Evolutionary conservation across 2,329 filamentous ascomycete genomes (phyloP).

Genomic region (Allantophomopsis lycopodina): DNA sequence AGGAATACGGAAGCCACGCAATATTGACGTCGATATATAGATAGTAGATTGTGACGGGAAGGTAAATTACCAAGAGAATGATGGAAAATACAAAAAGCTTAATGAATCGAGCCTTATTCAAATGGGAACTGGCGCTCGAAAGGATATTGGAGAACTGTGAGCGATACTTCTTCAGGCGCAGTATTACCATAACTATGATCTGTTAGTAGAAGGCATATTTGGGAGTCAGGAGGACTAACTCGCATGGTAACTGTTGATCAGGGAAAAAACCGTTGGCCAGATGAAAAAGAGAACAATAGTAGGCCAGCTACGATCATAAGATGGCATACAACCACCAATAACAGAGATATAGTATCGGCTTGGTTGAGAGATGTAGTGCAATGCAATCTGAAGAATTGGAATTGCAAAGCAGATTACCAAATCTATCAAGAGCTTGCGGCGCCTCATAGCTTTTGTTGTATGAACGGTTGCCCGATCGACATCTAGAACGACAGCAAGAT

Average conservation of each 20-base stretch:
- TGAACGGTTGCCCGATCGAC: conserved; percentile 37
- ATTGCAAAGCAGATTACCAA: conserved; percentile 38
- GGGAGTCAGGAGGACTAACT: conserved; percentile 25
- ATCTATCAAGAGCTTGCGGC: conserved; percentile 33
- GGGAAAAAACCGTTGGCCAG: conserved; percentile 39
- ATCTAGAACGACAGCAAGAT: conserved; percentile 45
- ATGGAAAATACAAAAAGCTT: conserved; percentile 44
- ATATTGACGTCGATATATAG: conserved; percentile 32
- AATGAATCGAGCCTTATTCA: conserved; percentile 45
- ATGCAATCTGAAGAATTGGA: conserved; percentile 37
- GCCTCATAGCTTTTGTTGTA: conserved; percentile 30
- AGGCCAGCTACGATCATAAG: conserved; percentile 41
- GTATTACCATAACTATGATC: conserved; percentile 37
- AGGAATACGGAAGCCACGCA: conserved; percentile 30
- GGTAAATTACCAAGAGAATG: conserved; percentile 30
- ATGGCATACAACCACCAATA: conserved; percentile 42
- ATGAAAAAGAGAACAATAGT: conserved; percentile 36
- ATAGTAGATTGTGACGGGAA: conserved; percentile 37
- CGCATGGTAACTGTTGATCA: conserved; percentile 40
- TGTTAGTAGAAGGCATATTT: conserved; percentile 5
- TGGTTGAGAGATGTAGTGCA: conserved; percentile 45
- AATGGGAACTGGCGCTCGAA: conserved; percentile 29
- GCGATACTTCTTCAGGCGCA: conserved; percentile 46
- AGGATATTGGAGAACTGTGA: conserved; percentile 42
- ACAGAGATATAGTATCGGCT: conserved; percentile 42